A percentile compares a stretch with the other conserved stretches of the same genome.
These are phyloP conservation scores for Xylaria nigripes DNA, from an alignment of 495 filamentous ascomycete species.

Conservation along the genomic window DNA sequence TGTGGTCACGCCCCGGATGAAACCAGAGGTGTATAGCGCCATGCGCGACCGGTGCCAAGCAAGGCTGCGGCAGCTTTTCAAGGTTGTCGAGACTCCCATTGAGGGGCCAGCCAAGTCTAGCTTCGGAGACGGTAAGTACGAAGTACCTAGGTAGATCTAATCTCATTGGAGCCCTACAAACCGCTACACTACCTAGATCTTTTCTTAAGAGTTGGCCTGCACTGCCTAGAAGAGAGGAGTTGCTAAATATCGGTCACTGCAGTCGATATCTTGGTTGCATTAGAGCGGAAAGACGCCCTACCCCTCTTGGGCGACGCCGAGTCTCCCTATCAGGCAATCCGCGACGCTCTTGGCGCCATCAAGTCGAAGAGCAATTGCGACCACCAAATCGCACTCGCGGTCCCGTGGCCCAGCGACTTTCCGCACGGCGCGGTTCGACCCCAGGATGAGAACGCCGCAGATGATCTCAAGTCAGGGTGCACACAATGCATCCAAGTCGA, in stretches of 20 bases:
- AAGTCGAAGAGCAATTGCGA: constrained; percentile 22
- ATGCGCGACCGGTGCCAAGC: constrained; percentile 32
- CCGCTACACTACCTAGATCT: not conserved
- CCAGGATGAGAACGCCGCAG: not conserved
- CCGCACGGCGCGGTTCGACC: not conserved
- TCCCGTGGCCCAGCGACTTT: constrained; percentile 39
- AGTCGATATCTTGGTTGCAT: constrained; percentile 49
- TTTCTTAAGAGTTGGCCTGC: no score
- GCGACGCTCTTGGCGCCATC: constrained; percentile 23
- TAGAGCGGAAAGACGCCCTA: constrained; percentile 23
- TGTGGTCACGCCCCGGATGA: constrained; percentile 52
- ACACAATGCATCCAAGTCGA: constrained; percentile 54
- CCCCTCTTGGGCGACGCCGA: not conserved
- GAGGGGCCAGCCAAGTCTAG: constrained; percentile 48
- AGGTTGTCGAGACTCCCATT: constrained; percentile 40
- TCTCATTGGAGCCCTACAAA: no score
- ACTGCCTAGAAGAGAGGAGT: not conserved
- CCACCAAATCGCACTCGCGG: constrained; percentile 33
- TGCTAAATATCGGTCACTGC: not conserved
- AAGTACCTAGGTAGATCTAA: no score
- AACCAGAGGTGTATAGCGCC: constrained; percentile 37
- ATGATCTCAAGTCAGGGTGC: constrained; percentile 1
- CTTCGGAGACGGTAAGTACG: constrained; percentile 43
- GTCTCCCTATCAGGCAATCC: not conserved
- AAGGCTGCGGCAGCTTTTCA: constrained; percentile 39